Conservation (phyloP, 2,329 filamentous ascomycete genomes). For the Aaosphaeria pasadenensis region DNA sequence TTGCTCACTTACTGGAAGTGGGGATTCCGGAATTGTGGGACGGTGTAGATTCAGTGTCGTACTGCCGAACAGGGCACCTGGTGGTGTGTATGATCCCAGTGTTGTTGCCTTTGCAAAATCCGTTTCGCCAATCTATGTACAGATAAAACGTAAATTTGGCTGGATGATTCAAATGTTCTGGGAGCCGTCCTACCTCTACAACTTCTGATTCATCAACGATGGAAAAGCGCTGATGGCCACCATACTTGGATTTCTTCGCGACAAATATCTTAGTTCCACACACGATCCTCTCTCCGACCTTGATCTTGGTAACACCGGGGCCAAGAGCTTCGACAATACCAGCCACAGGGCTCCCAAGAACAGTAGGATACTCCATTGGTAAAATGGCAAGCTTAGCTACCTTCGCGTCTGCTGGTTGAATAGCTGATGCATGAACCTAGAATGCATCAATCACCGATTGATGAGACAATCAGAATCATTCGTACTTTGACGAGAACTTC, state of each 20-base stretch:
- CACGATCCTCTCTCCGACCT: constrained; percentile 32
- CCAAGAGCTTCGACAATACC: constrained; percentile 32
- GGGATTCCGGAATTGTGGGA: constrained; percentile 12
- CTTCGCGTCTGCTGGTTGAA: constrained; percentile 29
- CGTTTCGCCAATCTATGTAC: constrained; percentile 15
- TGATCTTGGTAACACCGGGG: constrained; percentile 22
- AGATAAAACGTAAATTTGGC: neutral
- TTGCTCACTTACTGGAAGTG: constrained; percentile 12
- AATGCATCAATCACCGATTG: neutral
- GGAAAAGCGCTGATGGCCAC: constrained; percentile 14
- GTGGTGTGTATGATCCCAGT: constrained; percentile 21
- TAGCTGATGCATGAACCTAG: constrained; percentile 16
- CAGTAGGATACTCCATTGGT: constrained; percentile 19
- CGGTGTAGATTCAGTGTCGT: constrained; percentile 10
- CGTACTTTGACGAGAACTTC: constrained; percentile 17
- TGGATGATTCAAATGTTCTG: constrained; percentile 5
- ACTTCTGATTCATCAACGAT: constrained; percentile 16
- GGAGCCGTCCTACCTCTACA: constrained; percentile 9
- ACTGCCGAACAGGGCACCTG: constrained; percentile 15
- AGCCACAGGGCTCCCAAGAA: constrained; percentile 27
- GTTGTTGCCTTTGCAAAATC: constrained; percentile 18
- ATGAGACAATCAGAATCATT: constrained; percentile 5
- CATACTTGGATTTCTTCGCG: constrained; percentile 17
- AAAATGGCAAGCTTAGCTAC: constrained; percentile 13
- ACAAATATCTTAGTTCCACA: constrained; percentile 16